Evolutionary conservation across 2,329 filamentous ascomycete genomes (phyloP), one percentile per base, ranked within the genome.

Genomic region (Xylariaceae sp.): DNA sequence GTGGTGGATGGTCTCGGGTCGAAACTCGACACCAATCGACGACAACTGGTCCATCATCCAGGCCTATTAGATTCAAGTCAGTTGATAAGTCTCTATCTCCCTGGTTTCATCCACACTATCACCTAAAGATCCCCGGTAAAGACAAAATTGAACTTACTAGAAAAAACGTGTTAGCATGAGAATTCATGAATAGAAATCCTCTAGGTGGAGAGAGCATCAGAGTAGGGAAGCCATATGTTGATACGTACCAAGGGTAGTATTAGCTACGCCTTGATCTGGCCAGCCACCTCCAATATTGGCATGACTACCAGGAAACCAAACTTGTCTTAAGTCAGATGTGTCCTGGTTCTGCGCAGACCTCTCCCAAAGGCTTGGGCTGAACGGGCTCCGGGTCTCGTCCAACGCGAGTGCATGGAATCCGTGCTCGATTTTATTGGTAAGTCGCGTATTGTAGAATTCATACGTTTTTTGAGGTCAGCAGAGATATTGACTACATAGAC

Each of bases 231-330:
- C 61, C 63, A 51, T 29, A 64, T 64, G 67, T n/a, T n/a, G n/a
- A n/a, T n/a, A n/a, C n/a, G n/a, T n/a, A 8, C 65, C 64, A 47
- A 68, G 58, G 6, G 65, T 57, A 47, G 63, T 64, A 45, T 67
- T 57, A 40, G 64, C 60, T 11, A 67, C 53, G 14, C 71, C 72
- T 48, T 76, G 69, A 38, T 78, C 74, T 5, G 65, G 60, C 78
- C 78, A 85, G 2, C 85, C 84, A 23, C 85, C 85, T 4, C 85
- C 85, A 37, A 86, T 79, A 55, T 88, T 85, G 10, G 74, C 80
- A 59, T 90, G 86, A 40, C 77, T 79, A 6, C 85, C 85, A 0
- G 85, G 81, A 56, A 90, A 89, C 81, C 81, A 84, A 11, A 75
- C 72, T 50, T 76, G 74, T 22, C 72, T 66, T 36, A 76, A 63